Conservation (phyloP, 2,329 filamentous ascomycete genomes). For the Kalaharituber pfeilii region DNA sequence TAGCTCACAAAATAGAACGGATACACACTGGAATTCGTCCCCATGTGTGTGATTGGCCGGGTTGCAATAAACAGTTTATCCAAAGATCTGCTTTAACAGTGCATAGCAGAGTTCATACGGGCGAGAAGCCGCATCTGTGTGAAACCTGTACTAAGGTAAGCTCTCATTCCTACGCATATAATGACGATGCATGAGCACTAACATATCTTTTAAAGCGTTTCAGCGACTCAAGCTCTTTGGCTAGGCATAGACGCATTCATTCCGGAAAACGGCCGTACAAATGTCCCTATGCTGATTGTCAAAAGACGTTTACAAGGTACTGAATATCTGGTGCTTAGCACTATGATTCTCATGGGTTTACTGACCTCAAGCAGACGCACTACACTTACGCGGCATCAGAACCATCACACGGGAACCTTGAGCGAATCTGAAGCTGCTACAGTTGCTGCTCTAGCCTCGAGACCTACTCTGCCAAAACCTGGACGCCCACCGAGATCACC, state of each 20-base stretch:
- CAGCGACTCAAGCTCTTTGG: conserved; percentile 86
- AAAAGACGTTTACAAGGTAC: conserved; percentile 74
- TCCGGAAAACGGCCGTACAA: conserved; percentile 93
- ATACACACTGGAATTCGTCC: conserved; percentile 86
- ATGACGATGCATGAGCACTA: conserved; percentile 4
- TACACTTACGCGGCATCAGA: conserved; percentile 86
- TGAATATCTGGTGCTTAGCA: neutral
- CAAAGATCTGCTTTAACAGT: conserved; percentile 91
- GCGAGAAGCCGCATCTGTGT: conserved; percentile 96
- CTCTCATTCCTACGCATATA: neutral
- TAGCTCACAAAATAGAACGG: conserved; percentile 44
- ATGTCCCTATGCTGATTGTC: conserved; percentile 90
- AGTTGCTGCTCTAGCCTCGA: conserved; percentile 56
- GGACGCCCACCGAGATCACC: conserved; percentile 17
- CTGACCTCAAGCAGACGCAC: conserved; percentile 45
- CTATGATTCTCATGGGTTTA: neutral
- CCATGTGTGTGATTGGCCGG: conserved; percentile 76
- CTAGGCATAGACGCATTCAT: conserved; percentile 84
- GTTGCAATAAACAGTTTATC: conserved; percentile 92
- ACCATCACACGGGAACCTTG: conserved; percentile 85
- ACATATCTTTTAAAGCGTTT: conserved; percentile 48
- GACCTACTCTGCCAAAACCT: conserved; percentile 15
- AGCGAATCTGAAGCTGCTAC: conserved; percentile 84
- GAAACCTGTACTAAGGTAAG: conserved; percentile 83
- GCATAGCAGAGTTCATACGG: conserved; percentile 86